A percentile compares a stretch with the other conserved stretches of the same genome.
These are phyloP conservation scores for Tetradesmus obliquus DNA, from an alignment of 139 green algal species.

Conservation along the genomic window DNA sequence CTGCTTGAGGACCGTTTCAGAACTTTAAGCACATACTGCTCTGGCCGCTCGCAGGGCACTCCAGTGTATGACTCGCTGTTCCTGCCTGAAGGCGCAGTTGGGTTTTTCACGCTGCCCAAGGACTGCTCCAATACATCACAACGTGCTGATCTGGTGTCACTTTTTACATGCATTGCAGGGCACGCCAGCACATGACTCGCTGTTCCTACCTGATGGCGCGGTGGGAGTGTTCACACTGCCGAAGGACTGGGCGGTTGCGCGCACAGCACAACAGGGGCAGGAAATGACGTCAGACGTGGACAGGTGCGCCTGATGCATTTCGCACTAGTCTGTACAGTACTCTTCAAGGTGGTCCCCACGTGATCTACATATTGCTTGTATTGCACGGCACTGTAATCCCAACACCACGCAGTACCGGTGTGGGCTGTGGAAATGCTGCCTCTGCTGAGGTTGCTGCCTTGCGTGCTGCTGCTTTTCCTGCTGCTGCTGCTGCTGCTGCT, in stretches of 20 bases:
- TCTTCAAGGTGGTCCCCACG: too few relatives aligned
- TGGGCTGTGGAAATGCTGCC: too few relatives aligned
- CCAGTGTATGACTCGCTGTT: neutral
- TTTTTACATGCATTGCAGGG: neutral
- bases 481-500: conserved; percentile 16
- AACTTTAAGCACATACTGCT: neutral
- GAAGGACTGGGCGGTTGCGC: neutral
- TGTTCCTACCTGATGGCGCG: conserved; percentile 21
- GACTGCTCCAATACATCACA: neutral
- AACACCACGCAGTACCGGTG: too few relatives aligned
- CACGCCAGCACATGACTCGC: neutral
- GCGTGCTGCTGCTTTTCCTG: neutral
- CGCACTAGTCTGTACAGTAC: too few relatives aligned
- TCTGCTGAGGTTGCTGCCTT: neutral
- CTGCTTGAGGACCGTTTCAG: neutral
- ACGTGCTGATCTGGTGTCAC: neutral
- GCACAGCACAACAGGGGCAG: neutral
- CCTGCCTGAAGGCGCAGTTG: conserved; percentile 37
- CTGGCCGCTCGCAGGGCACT: too few relatives aligned
- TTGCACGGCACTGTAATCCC: too few relatives aligned
- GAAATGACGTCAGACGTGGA: neutral
- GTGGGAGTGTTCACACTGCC: conserved; percentile 36
- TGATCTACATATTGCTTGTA: too few relatives aligned
- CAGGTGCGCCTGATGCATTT: too few relatives aligned
- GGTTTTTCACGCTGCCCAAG: conserved; percentile 34